Evolutionary conservation across 2,329 filamentous ascomycete species (phyloP), one percentile per base, ranked within the genome.

Genomic region (Cladophialophora exuberans): DNA sequence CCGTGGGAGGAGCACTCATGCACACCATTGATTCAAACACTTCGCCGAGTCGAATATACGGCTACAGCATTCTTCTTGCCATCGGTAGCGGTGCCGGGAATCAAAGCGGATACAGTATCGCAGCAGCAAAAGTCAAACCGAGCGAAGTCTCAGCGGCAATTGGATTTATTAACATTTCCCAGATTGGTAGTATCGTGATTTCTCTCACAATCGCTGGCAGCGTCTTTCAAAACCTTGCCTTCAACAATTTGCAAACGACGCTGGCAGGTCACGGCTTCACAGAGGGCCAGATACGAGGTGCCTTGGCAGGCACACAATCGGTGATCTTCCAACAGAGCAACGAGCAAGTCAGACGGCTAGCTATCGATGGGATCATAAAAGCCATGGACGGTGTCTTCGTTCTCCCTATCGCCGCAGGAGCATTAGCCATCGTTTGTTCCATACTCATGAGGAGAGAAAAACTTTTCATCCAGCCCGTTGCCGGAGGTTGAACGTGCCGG

Each of bases 1-100:
- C 68, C 7, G 48, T 65, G 6, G 65, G 64, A 7, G 39, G 49
- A 23, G 61, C 60, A 2, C 48, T 66, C 13, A 45, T 65, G 2
- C 54, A 53, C 25, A 66, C 59, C 11, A 56, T 66, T 10, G 44
- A 49, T 5, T 25, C 41, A 11, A 33, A 47, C 7, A 69, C 64
- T 4, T 53, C 51, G 3, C 41, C 31, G n/a, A 52, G 62, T 11
- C 35, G 47, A 1, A 56, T 69, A 23, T 70, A 69, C 30, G 67
- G 66, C 3, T 66, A 63, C 49, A 60, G 38, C 6, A 54, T 67
- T 11, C 18, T 70, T 1, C 30, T 67, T 6, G 68, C 61, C 10
- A 38, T 60, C 13, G 68, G 67, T 2, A 23, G 15, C 1, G 63
- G 66, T 3, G 17, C 48, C 9, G 66, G 50, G 30, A 43, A 54